phyloP scores from a whole-genome alignment of 805 yeast genomes.

The Gaillardinia entomophila region DNA sequence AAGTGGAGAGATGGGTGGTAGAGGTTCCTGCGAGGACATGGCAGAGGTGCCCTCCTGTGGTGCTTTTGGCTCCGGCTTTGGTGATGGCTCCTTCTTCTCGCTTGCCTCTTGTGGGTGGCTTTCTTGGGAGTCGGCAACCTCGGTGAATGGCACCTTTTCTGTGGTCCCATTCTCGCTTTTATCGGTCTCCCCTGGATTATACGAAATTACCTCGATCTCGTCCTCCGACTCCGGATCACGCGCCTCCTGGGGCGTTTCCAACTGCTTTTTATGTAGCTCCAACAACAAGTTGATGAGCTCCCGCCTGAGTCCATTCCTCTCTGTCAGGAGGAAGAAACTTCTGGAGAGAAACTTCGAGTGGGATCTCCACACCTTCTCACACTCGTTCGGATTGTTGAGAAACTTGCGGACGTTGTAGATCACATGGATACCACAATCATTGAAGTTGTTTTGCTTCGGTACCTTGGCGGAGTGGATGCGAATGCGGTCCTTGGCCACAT shows the following conservation, averaged over 20 bases:
- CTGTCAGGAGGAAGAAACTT: slow-evolving; percentile 5
- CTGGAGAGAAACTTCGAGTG: slow-evolving; percentile 2
- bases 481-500: slow-evolving; percentile 43
- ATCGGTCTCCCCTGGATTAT: slow-evolving; percentile 3
- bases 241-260: neutral
- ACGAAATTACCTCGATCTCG: slow-evolving; percentile 16
- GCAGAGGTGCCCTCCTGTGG: neutral
- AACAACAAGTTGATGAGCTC: slow-evolving; percentile 17
- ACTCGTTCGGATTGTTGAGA: slow-evolving; percentile 41
- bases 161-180: neutral
- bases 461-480: slow-evolving; percentile 48
- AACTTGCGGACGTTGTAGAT: slow-evolving; percentile 65
- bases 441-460: slow-evolving; percentile 81
- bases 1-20: too few species aligned
- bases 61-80: too few species aligned
- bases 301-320: slow-evolving; percentile 12
- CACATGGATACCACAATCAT: slow-evolving; percentile 94
- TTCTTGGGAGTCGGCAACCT: too few species aligned
- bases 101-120: neutral
- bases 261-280: slow-evolving; percentile 16
- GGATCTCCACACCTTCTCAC: slow-evolving; percentile 45
- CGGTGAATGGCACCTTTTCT: too few species aligned
- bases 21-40: neutral
- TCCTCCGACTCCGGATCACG: slow-evolving; percentile 11
- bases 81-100: neutral